Percentiles rank a stretch among this genome's conserved stretches.
These are phyloP conservation scores for Globisporangium viniferum DNA, from an alignment of 352 stramenopile genomes.

Conservation along the genomic window DNA sequence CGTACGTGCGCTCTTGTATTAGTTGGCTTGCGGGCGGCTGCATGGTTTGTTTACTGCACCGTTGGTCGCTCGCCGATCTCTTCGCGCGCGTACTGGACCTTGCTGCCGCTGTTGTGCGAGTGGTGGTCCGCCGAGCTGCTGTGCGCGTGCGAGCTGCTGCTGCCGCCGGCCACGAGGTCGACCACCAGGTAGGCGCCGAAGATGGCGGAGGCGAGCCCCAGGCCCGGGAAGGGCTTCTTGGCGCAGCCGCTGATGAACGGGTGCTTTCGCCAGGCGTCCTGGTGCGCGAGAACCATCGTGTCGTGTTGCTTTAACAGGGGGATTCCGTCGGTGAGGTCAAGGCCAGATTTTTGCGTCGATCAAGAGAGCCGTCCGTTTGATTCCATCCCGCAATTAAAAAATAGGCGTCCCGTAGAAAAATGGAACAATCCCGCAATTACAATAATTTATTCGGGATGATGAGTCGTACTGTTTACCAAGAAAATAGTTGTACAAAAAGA, in stretches of 20 bases:
- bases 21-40: not conserved
- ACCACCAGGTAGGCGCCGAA: constrained; percentile 79
- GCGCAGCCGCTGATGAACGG: constrained; percentile 77
- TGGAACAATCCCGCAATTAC: not conserved
- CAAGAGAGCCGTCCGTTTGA: constrained; percentile 12
- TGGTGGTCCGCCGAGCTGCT: constrained; percentile 20
- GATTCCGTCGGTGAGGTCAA: constrained; percentile 17
- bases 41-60: constrained; percentile 29
- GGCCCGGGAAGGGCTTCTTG: constrained; percentile 84
- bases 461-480: not conserved
- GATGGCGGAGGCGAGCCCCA: constrained; percentile 72
- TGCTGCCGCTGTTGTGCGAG: constrained; percentile 36
- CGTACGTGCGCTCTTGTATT: not conserved
- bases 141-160: constrained; percentile 29
- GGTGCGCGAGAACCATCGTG: constrained; percentile 80
- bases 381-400: constrained; percentile 10
- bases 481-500: not conserved
- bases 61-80: constrained; percentile 62
- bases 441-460: not conserved
- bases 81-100: constrained; percentile 52
- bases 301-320: not conserved
- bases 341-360: not conserved
- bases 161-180: constrained; percentile 52
- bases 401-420: not conserved
- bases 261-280: constrained; percentile 88